phyloP scores from a whole-genome alignment of 2,329 filamentous ascomycete genomes.

The Penicillium janthinellum region DNA sequence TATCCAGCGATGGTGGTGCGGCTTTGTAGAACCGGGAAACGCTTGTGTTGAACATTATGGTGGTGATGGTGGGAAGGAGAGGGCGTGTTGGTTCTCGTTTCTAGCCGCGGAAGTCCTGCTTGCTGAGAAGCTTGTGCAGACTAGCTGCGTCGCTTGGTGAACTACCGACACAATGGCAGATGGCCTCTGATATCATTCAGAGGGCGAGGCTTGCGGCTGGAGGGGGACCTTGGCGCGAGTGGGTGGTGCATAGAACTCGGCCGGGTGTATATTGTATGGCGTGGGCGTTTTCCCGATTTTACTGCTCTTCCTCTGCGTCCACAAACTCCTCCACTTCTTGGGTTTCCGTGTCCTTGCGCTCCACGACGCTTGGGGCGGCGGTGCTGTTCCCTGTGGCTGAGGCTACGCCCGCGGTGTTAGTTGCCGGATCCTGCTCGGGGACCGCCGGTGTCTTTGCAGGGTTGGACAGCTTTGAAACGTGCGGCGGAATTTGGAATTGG shows the following conservation, averaged over 20 bases:
- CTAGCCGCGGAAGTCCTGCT: constrained; percentile 7
- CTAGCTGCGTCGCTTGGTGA: constrained; percentile 23
- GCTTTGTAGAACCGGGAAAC: constrained; percentile 18
- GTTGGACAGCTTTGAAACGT: constrained; percentile 20
- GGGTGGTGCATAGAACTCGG: neutral
- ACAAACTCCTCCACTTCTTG: constrained; percentile 47
- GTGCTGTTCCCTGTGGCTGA: constrained; percentile 10
- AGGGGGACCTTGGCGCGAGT: constrained; percentile 3
- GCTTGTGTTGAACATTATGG: constrained; percentile 33
- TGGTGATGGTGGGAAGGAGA: constrained; percentile 8
- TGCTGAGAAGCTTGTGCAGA: constrained; percentile 22
- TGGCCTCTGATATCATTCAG: neutral
- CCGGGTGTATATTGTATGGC: neutral
- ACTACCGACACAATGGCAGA: constrained; percentile 3
- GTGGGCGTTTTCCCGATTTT: neutral
- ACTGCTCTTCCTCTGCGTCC: constrained; percentile 41
- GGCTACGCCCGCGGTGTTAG: constrained; percentile 22
- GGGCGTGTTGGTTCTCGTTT: constrained; percentile 8
- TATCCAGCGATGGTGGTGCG: constrained; percentile 34
- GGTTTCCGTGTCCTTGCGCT: constrained; percentile 43
- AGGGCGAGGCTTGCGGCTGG: neutral
- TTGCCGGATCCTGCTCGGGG: constrained; percentile 15
- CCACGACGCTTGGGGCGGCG: constrained; percentile 24
- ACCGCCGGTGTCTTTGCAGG: constrained; percentile 7
- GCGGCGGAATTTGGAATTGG: constrained; percentile 60